Base-by-base conservation (phyloP, 108 stramenopile species). In the Nitzschia inconspicua region DNA sequence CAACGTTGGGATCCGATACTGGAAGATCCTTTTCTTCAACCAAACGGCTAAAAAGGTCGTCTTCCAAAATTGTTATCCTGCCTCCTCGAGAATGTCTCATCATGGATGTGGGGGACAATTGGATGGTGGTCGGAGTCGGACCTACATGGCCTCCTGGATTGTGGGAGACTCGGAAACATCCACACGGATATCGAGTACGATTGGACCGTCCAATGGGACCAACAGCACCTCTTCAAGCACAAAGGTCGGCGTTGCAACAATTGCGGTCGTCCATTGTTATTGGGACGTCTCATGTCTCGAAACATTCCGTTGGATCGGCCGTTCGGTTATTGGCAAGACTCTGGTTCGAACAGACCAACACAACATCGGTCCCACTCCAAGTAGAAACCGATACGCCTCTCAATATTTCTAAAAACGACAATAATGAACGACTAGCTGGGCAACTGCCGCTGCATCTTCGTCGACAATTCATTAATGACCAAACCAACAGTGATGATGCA, bases 81-180 rank as follows among this genome's bases (percentile, higher is more conserved):
- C n/a, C n/a, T n/a, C 80, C 84, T 0, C 42, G 73, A 41, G 86
- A 84, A 54, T 75, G 72, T 6, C 44, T 74, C 3, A 80, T 88
- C 0, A 75, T 77, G 54, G 86, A 88, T 56, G 81, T 83, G 0
- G 77, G 79, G 7, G 50, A 43, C 14, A 69, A 80, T 22, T 79
- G 69, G 54, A 49, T 88, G 2, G 70, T 75, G 14, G 27, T 77
- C 3, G 78, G 78, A 2, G 76, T 82, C 0, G 86, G 86, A 27
- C 44, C 56, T 25, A 39, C 69, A 1, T 88, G 83, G 80, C 86
- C 83, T 16, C 30, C 32, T 11, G 83, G 83, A 9, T n/a, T 84
- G 24, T 77, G 80, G 70, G 86, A 88, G 46, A 66, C 76, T 47
- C 72, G 86, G 41, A 82, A 78, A 35, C 56, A 60, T 26, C 36